Percentiles rank a stretch among this genome's conserved stretches.
These are phyloP conservation scores for Zygosaccharomyces gambellarensis DNA, from an alignment of 805 yeast species.

Conservation along the genomic window DNA sequence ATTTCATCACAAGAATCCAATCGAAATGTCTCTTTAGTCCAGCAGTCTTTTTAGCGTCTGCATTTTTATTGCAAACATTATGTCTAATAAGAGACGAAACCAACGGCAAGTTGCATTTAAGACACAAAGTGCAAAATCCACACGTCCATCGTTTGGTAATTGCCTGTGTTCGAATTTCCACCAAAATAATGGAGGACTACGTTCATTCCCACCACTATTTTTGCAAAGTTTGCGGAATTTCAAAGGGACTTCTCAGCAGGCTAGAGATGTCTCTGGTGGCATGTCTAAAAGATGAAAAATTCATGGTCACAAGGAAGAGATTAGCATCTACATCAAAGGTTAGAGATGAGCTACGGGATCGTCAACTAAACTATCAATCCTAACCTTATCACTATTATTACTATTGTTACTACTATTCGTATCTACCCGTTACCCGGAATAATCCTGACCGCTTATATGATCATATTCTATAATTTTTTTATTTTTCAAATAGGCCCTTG, in stretches of 20 bases:
- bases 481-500: background rate
- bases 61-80: slow-evolving; percentile 24
- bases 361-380: background rate
- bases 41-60: slow-evolving; percentile 25
- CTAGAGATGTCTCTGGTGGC: slow-evolving; percentile 26
- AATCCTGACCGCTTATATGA: background rate
- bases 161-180: slow-evolving; percentile 42
- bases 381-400: background rate
- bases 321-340: slow-evolving; percentile 14
- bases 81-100: slow-evolving; percentile 14
- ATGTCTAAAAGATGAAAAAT: slow-evolving; percentile 17
- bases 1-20: slow-evolving; percentile 27
- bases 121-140: slow-evolving; percentile 32
- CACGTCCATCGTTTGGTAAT: slow-evolving; percentile 42
- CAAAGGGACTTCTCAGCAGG: slow-evolving; percentile 28
- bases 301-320: slow-evolving; percentile 20
- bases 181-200: slow-evolving; percentile 46
- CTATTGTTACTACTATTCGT: background rate
- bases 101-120: slow-evolving; percentile 11
- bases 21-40: slow-evolving; percentile 30
- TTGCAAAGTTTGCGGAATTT: slow-evolving; percentile 46
- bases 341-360: slow-evolving; percentile 13
- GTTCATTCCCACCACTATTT: slow-evolving; percentile 43
- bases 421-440: background rate
- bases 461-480: background rate